Evolutionary conservation across 1,284 basidiomycete species (phyloP).

Genomic region (Pholiota adiposa): DNA sequence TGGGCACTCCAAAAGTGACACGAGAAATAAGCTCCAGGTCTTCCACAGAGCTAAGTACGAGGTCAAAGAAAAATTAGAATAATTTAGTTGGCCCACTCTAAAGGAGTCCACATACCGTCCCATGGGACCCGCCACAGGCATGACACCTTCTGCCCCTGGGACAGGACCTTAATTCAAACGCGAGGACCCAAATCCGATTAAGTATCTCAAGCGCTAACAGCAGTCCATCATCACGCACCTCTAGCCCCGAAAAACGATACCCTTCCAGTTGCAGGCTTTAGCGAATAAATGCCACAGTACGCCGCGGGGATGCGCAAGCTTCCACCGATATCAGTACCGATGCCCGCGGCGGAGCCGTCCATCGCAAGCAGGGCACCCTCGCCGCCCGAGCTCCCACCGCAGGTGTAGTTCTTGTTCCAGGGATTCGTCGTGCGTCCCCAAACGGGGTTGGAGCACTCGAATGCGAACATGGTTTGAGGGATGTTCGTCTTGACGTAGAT

Average conservation of each 20-base stretch:
- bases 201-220: not conserved
- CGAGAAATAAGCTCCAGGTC: constrained; percentile 69
- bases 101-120: constrained; percentile 49
- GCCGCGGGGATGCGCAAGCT: constrained; percentile 80
- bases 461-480: constrained; percentile 83
- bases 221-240: constrained; percentile 38
- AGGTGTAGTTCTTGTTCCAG: constrained; percentile 63
- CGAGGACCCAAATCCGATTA: not conserved
- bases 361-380: constrained; percentile 77
- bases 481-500: constrained; percentile 65
- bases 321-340: constrained; percentile 82
- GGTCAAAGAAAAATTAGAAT: not conserved
- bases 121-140: constrained; percentile 72
- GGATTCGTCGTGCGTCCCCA: constrained; percentile 82
- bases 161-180: constrained; percentile 45
- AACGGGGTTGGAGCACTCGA: constrained; percentile 86
- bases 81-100: not conserved
- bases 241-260: constrained; percentile 53
- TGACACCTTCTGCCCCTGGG: constrained; percentile 72
- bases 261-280: constrained; percentile 72
- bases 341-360: constrained; percentile 78
- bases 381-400: constrained; percentile 82
- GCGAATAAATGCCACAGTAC: constrained; percentile 80
- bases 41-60: constrained; percentile 52
- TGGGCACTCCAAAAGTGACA: constrained; percentile 57